Conservation (phyloP, 2,329 filamentous ascomycete genomes). For the Aspergillus sp. region DNA sequence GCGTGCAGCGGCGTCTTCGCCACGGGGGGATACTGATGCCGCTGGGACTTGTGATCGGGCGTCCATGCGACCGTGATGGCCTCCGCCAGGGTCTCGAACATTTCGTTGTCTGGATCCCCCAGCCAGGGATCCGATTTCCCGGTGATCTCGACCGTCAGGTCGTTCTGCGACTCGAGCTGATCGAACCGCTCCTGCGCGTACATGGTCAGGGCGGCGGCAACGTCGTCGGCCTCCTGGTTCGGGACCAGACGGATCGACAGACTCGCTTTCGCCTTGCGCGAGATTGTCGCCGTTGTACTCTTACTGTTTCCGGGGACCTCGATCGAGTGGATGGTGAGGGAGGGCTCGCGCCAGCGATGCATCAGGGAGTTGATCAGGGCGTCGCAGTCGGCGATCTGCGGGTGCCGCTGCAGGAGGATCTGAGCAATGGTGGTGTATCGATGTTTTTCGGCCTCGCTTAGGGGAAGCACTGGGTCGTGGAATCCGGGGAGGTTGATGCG, state of each 20-base stretch:
- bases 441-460: constrained; percentile 72
- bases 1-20: constrained; percentile 16
- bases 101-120: constrained; percentile 83
- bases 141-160: constrained; percentile 77
- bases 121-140: constrained; percentile 96
- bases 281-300: constrained; percentile 82
- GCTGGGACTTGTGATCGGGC: constrained; percentile 27
- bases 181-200: constrained; percentile 73
- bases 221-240: constrained; percentile 80
- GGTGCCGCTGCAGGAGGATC: constrained; percentile 70
- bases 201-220: constrained; percentile 64
- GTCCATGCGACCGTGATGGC: constrained; percentile 86
- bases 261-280: constrained; percentile 80
- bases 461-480: constrained; percentile 76
- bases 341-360: constrained; percentile 93
- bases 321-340: constrained; percentile 88
- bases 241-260: constrained; percentile 91
- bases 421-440: constrained; percentile 82
- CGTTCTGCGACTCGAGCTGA: constrained; percentile 75
- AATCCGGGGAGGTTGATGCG: constrained; percentile 82
- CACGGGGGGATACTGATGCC: constrained; percentile 34
- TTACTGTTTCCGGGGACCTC: constrained; percentile 77
- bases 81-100: constrained; percentile 83
- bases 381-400: constrained; percentile 61
- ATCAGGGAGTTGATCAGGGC: constrained; percentile 82